Evolutionary conservation across 73 alveolate genomes (phyloP).

Genomic region (Paramecium biaurelia): DNA sequence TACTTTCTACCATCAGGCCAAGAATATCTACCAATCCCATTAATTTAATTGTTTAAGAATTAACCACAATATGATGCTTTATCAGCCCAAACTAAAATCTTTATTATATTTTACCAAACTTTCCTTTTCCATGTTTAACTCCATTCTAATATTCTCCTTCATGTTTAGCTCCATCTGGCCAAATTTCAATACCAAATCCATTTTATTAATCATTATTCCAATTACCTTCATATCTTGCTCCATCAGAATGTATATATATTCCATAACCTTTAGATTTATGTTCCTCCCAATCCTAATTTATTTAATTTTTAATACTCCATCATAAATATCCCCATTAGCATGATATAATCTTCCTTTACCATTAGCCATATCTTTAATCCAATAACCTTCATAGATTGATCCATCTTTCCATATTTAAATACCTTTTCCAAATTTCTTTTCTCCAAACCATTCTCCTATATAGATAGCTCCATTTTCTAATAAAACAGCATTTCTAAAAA

Average conservation of each 20-base stretch:
- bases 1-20: slow-evolving; percentile 75
- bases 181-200: slow-evolving; percentile 78
- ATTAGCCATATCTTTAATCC: slow-evolving; percentile 75
- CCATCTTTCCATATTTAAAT: slow-evolving; percentile 79
- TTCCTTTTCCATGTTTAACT: slow-evolving; percentile 81
- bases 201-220: slow-evolving; percentile 74
- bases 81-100: slow-evolving; percentile 70
- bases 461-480: slow-evolving; percentile 68
- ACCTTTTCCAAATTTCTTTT: slow-evolving; percentile 73
- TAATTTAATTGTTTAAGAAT: slow-evolving; percentile 69
- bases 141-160: slow-evolving; percentile 76
- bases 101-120: slow-evolving; percentile 28
- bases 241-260: slow-evolving; percentile 72
- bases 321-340: slow-evolving; percentile 79
- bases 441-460: slow-evolving; percentile 65
- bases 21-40: slow-evolving; percentile 76
- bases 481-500: slow-evolving; percentile 63
- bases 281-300: slow-evolving; percentile 66
- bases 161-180: slow-evolving; percentile 84
- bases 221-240: slow-evolving; percentile 76
- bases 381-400: slow-evolving; percentile 72
- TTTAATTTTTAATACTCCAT: slow-evolving; percentile 52
- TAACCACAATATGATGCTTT: slow-evolving; percentile 81
- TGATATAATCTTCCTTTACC: slow-evolving; percentile 78
- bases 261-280: slow-evolving; percentile 75